Base-by-base conservation (phyloP, 192 early-diverging fungal species). In the Dissophora ornata region DNA sequence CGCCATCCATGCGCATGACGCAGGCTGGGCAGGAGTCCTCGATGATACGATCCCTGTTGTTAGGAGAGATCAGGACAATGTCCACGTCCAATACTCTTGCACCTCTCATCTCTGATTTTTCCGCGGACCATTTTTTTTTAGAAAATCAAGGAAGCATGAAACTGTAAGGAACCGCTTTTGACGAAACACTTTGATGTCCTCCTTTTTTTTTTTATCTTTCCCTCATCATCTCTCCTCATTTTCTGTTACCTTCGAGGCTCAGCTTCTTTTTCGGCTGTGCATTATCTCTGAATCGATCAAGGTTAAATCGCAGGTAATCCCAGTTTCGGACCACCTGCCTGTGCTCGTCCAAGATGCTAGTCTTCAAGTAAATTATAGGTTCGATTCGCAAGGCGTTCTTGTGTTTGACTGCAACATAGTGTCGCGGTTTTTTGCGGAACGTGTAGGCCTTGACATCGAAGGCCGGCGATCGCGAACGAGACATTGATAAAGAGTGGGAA, bases 391-490 rank as follows among this genome's bases (percentile, higher is more conserved):
- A 48, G 0, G 73, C 73, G 36, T 77, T 77, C 53, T 77, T 77
- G 46, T 67, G 73, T 53, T 77, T 77, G 34, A 77, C 64, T 9
- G 73, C 73, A 21, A 77, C 64, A 44, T 77, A 77, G 19, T 77
- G 73, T 12, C 73, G 36, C 16, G 73, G 57, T 47, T 77, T 77
- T 46, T 77, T 77, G 21, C 73, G 73, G 52, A 77, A 77, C 3
- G 73, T 77, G 11, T 77, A 77, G 0, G 73, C 73, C 29, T 77
- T 77, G 29, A 77, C 73, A 67, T 77, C 73, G 24, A 77, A 77
- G 9, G 32, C 46, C 19, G 73, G 73, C 8, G 67, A 53, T 9
- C 46, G 45, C 2, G 59, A 60, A 36, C 46, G 57, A 12, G 53
- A 42, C 29, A 42, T 19, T 2, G 47, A 33, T 5, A 50, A 24